These are phyloP conservation scores for Tripterygium wilfordii DNA, from an alignment of 177 flowering plant species.

Conservation along the genomic window DNA sequence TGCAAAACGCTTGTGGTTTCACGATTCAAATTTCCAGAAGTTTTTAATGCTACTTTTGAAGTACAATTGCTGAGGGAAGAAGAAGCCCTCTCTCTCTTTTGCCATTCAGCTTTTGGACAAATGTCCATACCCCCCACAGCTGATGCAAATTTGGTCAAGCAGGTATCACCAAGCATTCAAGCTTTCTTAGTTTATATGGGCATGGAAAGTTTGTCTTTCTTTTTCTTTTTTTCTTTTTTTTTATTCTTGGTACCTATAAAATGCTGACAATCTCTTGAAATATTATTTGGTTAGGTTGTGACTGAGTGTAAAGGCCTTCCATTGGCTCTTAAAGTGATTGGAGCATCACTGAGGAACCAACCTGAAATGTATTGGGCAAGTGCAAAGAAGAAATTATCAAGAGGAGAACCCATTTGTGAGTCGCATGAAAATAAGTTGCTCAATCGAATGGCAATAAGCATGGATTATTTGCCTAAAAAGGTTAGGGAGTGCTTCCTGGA, in stretches of 20 bases:
- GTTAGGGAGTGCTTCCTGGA: constrained; percentile 40
- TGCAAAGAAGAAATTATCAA: constrained; percentile 49
- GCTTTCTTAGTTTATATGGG: not conserved
- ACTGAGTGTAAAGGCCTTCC: constrained; percentile 77
- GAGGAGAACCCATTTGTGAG: constrained; percentile 56
- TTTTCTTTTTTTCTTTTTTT: not conserved
- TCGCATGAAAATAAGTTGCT: constrained; percentile 58
- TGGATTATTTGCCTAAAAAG: constrained; percentile 30
- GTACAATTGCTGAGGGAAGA: constrained; percentile 52
- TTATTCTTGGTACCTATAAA: no score
- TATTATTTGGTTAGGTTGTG: constrained; percentile 42
- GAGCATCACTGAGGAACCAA: constrained; percentile 62
- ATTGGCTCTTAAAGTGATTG: constrained; percentile 81
- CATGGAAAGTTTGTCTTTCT: not conserved
- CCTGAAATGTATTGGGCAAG: constrained; percentile 59
- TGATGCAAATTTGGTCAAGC: constrained; percentile 46
- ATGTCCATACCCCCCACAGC: constrained; percentile 37
- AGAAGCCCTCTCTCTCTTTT: constrained; percentile 63
- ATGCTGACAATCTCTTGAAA: no score
- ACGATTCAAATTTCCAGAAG: constrained; percentile 20
- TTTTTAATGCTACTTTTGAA: constrained; percentile 31
- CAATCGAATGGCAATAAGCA: constrained; percentile 54
- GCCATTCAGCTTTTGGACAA: constrained; percentile 58
- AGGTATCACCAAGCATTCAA: constrained; percentile 33
- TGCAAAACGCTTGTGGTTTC: constrained; percentile 30